These are phyloP conservation scores for Leccinum rimulosum DNA, from an alignment of 768 basidiomycete species.

Conservation along the genomic window DNA sequence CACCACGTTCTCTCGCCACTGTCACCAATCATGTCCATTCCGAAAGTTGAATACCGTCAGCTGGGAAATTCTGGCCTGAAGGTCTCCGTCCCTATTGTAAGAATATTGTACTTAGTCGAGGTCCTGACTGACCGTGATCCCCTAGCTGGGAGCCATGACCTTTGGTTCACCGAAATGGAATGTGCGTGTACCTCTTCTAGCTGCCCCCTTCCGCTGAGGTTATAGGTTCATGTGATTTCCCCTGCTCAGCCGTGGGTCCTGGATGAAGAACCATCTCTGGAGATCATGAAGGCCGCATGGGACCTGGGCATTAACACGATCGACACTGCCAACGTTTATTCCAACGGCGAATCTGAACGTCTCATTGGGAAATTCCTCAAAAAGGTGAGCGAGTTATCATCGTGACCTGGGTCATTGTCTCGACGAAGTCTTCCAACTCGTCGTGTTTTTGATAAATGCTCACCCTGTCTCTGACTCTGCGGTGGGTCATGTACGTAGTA, in stretches of 20 bases:
- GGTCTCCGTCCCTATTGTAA: slow-evolving; percentile 35
- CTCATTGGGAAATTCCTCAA: slow-evolving; percentile 38
- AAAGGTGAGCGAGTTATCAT: slow-evolving; percentile 20
- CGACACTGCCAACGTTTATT: slow-evolving; percentile 39
- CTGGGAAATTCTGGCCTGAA: slow-evolving; percentile 31
- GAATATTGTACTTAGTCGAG: neutral
- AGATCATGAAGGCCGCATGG: slow-evolving; percentile 37
- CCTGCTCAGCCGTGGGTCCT: slow-evolving; percentile 23
- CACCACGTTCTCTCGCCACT: neutral
- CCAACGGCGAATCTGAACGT: slow-evolving; percentile 34
- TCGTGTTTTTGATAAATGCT: neutral
- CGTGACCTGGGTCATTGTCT: slow-evolving; percentile 15
- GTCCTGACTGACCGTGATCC: neutral
- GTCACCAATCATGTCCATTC: slow-evolving; percentile 6
- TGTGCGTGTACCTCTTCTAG: slow-evolving; percentile 10
- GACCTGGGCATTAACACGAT: slow-evolving; percentile 37
- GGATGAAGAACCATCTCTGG: slow-evolving; percentile 24
- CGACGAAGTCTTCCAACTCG: neutral
- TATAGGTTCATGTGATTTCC: neutral
- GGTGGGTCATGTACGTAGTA: slow-evolving; percentile 17
- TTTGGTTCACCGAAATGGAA: slow-evolving; percentile 29
- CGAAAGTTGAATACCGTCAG: slow-evolving; percentile 22
- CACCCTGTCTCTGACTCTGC: neutral
- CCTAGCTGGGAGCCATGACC: slow-evolving; percentile 26
- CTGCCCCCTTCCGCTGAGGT: neutral